Percentiles rank a stretch among this genome's conserved stretches.
phyloP scores from a whole-genome alignment of 441 rosid species.

The Bruguiera hainesii region DNA sequence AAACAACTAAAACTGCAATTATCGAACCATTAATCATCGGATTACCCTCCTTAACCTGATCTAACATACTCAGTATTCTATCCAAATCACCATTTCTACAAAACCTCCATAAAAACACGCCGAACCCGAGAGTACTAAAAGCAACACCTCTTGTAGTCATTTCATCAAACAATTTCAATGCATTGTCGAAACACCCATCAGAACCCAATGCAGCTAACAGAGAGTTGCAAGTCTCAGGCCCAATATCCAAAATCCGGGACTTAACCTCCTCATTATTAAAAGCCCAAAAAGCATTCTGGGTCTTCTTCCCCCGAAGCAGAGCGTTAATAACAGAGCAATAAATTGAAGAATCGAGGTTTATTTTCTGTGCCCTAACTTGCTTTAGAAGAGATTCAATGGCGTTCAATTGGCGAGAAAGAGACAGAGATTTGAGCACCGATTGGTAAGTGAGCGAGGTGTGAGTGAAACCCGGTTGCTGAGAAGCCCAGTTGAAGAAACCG shows the following conservation, averaged over 20 bases:
- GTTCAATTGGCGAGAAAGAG: conserved; percentile 55
- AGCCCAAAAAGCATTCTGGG: conserved; percentile 57
- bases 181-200: conserved; percentile 46
- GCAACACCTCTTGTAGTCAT: conserved; percentile 45
- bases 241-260: conserved; percentile 31
- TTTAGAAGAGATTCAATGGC: conserved; percentile 53
- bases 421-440: conserved; percentile 68
- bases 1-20: conserved; percentile 59
- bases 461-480: conserved; percentile 72
- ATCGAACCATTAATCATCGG: conserved; percentile 62
- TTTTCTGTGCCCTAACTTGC: conserved; percentile 44
- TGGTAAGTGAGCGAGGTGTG: conserved; percentile 63
- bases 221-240: conserved; percentile 55
- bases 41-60: conserved; percentile 37
- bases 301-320: conserved; percentile 40
- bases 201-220: conserved; percentile 60
- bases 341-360: conserved; percentile 52
- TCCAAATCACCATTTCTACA: conserved; percentile 36
- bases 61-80: conserved; percentile 44
- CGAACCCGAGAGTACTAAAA: conserved; percentile 67
- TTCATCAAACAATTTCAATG: conserved; percentile 58
- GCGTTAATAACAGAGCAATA: conserved; percentile 46
- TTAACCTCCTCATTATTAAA: conserved; percentile 38
- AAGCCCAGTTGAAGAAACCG: conserved; percentile 90
- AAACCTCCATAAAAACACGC: conserved; percentile 61